Conservation (phyloP, 139 green algal species). For the Chlorella ohadii region DNA sequence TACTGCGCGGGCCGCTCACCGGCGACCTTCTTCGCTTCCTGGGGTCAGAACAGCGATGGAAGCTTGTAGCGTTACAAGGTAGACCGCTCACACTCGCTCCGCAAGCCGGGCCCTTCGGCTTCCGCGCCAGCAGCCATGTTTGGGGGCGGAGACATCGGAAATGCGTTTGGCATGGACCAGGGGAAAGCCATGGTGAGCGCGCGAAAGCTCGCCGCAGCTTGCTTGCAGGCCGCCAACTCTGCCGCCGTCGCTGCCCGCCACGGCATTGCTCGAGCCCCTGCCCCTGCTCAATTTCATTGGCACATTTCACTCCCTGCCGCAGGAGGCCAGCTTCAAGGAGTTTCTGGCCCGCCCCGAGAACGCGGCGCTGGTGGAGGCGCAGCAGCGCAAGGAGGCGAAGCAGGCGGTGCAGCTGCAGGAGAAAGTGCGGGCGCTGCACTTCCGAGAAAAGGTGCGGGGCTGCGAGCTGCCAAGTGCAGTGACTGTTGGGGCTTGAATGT, state of each 20-base stretch:
- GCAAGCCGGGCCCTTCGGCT: no score
- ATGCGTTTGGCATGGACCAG: conserved; percentile 3
- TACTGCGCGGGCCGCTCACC: background rate
- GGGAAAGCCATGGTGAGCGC: conserved; percentile 24
- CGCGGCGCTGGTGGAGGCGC: conserved; percentile 58
- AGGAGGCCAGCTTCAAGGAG: conserved; percentile 70
- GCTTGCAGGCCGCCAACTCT: no score
- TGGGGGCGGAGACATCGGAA: background rate
- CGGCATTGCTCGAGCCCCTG: no score
- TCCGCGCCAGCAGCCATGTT: conserved; percentile 14
- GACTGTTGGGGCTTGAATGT: no score
- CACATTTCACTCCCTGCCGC: no score
- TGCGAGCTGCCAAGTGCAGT: no score
- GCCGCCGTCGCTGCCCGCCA: no score
- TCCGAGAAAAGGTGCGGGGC: conserved; percentile 54
- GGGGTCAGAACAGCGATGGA: background rate
- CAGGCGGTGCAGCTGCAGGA: conserved; percentile 55
- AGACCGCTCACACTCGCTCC: background rate
- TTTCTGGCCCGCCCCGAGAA: conserved; percentile 71
- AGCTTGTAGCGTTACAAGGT: background rate
- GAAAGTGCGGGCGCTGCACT: conserved; percentile 44
- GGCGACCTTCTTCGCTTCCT: background rate
- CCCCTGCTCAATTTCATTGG: no score
- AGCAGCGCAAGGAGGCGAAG: conserved; percentile 63
- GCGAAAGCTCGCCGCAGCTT: no score